Evolutionary conservation across 805 yeast genomes (phyloP).

Genomic region (Lipomyces kockii): DNA sequence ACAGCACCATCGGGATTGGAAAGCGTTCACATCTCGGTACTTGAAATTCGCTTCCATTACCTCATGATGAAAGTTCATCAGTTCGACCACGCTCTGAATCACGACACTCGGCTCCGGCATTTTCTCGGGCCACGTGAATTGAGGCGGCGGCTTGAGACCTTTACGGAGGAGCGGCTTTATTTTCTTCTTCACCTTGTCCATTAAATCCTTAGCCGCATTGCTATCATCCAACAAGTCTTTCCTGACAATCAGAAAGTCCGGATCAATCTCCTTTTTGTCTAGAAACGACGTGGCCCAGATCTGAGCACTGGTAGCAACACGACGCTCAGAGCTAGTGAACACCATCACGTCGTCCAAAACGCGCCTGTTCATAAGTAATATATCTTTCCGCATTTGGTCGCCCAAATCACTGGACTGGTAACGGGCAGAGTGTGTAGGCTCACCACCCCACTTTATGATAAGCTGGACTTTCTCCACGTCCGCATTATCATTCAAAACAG

Average conservation of each 20-base stretch:
- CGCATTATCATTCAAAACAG: conserved; percentile 61
- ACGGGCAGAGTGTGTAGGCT: conserved; percentile 96
- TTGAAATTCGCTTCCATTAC: conserved; percentile 82
- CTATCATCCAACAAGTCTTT: conserved; percentile 94
- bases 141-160: conserved; percentile 96
- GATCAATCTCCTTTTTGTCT: conserved; percentile 71
- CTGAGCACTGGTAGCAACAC: conserved; percentile 92
- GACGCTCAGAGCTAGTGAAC: conserved; percentile 89
- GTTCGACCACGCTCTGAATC: conserved; percentile 88
- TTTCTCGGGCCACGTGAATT: conserved; percentile 97
- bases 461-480: conserved; percentile 94
- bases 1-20: conserved; percentile 92
- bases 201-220: conserved; percentile 95
- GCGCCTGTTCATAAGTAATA: conserved; percentile 79
- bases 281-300: conserved; percentile 79
- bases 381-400: conserved; percentile 91
- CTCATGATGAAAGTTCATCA: conserved; percentile 88
- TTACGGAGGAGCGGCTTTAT: conserved; percentile 90
- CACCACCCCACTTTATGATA: conserved; percentile 99
- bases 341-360: conserved; percentile 85
- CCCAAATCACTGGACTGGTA: conserved; percentile 95
- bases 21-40: conserved; percentile 63
- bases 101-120: conserved; percentile 98
- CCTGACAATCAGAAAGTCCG: conserved; percentile 77
- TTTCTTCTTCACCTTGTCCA: conserved; percentile 98